Percentiles rank a stretch among this genome's conserved stretches.
phyloP scores from a whole-genome alignment of 371 early-diverging fungal species.

The Blyttiomyces sp. region DNA sequence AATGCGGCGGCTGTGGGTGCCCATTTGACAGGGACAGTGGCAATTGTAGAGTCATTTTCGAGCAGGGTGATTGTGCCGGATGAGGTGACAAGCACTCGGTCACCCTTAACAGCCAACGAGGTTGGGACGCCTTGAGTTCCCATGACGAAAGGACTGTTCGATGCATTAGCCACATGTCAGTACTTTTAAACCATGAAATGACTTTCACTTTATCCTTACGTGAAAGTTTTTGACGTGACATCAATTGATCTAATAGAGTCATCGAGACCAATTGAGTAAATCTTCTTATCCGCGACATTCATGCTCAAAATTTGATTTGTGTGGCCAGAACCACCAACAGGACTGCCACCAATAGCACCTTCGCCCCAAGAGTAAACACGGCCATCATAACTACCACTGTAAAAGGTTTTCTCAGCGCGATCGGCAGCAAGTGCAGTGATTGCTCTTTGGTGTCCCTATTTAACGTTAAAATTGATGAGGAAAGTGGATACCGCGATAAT shows the following conservation, averaged over 20 bases:
- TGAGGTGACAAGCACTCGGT: slow-evolving; percentile 3
- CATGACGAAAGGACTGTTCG: background rate
- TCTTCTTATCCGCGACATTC: slow-evolving; percentile 27
- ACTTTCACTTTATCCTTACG: slow-evolving; percentile 26
- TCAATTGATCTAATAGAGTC: slow-evolving; percentile 52
- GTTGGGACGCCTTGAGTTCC: slow-evolving; percentile 1
- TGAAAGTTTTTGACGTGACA: slow-evolving; percentile 23
- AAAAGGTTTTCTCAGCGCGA: slow-evolving; percentile 48
- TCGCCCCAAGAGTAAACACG: slow-evolving; percentile 63
- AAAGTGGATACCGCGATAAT: background rate
- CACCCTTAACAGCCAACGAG: background rate
- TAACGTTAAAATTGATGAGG: slow-evolving; percentile 9
- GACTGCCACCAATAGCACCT: slow-evolving; percentile 22
- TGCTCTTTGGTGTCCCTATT: slow-evolving; percentile 77
- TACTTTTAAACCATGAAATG: background rate
- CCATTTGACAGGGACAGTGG: slow-evolving; percentile 49
- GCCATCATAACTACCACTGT: slow-evolving; percentile 91
- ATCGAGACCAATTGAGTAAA: slow-evolving; percentile 76
- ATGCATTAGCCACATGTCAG: background rate
- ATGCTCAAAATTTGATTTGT: slow-evolving; percentile 67
- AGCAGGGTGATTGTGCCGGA: slow-evolving; percentile 11
- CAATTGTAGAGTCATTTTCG: slow-evolving; percentile 41
- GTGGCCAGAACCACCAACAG: slow-evolving; percentile 60
- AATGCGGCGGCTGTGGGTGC: slow-evolving; percentile 59
- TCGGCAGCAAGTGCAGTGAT: slow-evolving; percentile 72